A percentile compares a stretch with the other conserved stretches of the same genome.
Evolutionary conservation across 2,329 filamentous ascomycete genomes (phyloP).

Genomic region (Epichloe amarillans): DNA sequence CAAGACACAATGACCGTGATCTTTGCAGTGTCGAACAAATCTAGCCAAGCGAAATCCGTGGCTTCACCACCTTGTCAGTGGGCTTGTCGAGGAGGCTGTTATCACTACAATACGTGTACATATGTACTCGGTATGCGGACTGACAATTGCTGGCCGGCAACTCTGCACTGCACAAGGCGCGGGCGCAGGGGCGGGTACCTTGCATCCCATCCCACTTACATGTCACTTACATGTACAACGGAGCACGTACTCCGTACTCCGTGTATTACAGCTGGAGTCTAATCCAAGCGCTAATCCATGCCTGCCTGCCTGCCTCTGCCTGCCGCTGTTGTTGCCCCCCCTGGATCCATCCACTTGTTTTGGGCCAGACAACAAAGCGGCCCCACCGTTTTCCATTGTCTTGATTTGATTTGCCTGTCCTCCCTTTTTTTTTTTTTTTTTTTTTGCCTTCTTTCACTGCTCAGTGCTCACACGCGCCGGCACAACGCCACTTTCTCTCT

Average conservation of each 20-base stretch:
- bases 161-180: background rate
- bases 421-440: background rate
- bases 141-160: background rate
- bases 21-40: background rate
- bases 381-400: background rate
- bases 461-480: no score
- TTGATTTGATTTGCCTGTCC: background rate
- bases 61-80: background rate
- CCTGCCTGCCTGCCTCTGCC: background rate
- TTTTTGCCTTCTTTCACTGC: background rate
- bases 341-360: background rate
- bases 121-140: background rate
- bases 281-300: background rate
- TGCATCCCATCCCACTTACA: background rate
- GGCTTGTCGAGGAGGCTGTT: no score
- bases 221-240: no score
- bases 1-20: no score
- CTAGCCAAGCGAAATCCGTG: background rate
- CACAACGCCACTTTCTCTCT: no score
- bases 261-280: background rate
- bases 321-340: background rate
- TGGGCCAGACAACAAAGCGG: background rate
- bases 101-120: no score
- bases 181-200: conserved; percentile 3
- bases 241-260: no score